Conservation (phyloP, 2,329 filamentous ascomycete genomes). For the Trichothecium roseum region DNA sequence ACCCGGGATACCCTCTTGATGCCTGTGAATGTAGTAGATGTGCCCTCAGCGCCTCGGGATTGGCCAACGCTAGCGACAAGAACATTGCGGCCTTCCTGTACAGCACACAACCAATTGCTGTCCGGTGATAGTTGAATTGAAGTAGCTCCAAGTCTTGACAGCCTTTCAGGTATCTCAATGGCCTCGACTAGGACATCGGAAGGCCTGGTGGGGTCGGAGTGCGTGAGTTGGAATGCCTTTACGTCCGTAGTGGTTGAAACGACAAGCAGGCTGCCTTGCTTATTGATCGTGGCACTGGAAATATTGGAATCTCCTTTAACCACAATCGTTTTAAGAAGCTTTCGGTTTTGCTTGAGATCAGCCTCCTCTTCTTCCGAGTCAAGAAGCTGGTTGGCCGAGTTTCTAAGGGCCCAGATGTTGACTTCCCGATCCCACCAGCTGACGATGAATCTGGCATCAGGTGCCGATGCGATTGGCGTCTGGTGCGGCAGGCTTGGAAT, state of each 20-base stretch:
- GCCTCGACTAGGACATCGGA: constrained; percentile 62
- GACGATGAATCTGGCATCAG: constrained; percentile 63
- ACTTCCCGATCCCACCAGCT: constrained; percentile 91
- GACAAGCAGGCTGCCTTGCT: constrained; percentile 62
- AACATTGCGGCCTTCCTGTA: constrained; percentile 51
- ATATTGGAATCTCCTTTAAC: constrained; percentile 73
- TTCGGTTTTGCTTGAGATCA: constrained; percentile 43
- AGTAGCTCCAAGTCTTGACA: constrained; percentile 55
- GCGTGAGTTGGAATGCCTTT: constrained; percentile 64
- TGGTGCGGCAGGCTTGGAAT: constrained; percentile 78
- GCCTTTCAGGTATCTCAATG: constrained; percentile 48
- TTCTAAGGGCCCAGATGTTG: constrained; percentile 61
- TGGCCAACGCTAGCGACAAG: constrained; percentile 28
- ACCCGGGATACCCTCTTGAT: constrained; percentile 41
- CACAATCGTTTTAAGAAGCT: constrained; percentile 59
- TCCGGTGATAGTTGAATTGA: constrained; percentile 60
- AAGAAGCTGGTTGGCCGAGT: constrained; percentile 35
- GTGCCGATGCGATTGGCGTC: constrained; percentile 62
- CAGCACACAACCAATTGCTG: constrained; percentile 56
- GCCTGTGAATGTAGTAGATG: constrained; percentile 17
- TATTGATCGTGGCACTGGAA: constrained; percentile 60
- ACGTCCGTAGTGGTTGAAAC: constrained; percentile 64
- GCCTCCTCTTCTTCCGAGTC: constrained; percentile 25
- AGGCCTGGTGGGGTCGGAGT: constrained; percentile 34
- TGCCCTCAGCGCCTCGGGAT: constrained; percentile 7